Conservation (phyloP, 169 alveolate genomes). For the Plasmodium blacklocki region DNA sequence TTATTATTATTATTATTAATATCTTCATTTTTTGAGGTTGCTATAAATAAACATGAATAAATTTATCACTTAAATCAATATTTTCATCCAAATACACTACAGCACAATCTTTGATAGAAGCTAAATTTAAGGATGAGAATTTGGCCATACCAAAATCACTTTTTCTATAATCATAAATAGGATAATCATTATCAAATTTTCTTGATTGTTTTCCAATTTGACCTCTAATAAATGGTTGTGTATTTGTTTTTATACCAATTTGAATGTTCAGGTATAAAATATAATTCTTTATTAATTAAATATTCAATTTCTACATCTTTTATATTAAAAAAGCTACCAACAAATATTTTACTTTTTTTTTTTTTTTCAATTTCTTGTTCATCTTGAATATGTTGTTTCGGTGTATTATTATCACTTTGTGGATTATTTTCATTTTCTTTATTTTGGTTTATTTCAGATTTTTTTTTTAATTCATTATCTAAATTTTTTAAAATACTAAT, state of each 20-base stretch:
- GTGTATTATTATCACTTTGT: background rate
- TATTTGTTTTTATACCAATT: constrained; percentile 78
- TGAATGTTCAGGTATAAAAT: constrained; percentile 81
- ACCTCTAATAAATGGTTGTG: constrained; percentile 81
- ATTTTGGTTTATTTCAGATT: constrained; percentile 1
- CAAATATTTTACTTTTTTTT: constrained; percentile 73
- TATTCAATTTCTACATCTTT: constrained; percentile 73
- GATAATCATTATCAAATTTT: constrained; percentile 80
- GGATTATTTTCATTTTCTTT: background rate
- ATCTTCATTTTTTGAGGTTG: constrained; percentile 69
- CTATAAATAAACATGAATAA: constrained; percentile 29
- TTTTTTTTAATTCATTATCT: constrained; percentile 25
- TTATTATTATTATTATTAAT: background rate
- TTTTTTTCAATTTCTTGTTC: constrained; percentile 30
- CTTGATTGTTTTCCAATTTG: constrained; percentile 82
- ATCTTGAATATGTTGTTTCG: no score
- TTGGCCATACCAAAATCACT: constrained; percentile 86
- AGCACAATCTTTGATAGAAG: constrained; percentile 82
- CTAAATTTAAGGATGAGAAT: constrained; percentile 81
- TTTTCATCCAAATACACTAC: constrained; percentile 73
- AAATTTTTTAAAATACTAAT: constrained; percentile 41
- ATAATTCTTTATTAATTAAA: constrained; percentile 74
- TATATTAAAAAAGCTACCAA: constrained; percentile 78
- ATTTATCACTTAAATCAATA: constrained; percentile 45
- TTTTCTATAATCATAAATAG: constrained; percentile 83